Evolutionary conservation across 306 rosid genomes (phyloP).

Genomic region (Prunus persica): DNA sequence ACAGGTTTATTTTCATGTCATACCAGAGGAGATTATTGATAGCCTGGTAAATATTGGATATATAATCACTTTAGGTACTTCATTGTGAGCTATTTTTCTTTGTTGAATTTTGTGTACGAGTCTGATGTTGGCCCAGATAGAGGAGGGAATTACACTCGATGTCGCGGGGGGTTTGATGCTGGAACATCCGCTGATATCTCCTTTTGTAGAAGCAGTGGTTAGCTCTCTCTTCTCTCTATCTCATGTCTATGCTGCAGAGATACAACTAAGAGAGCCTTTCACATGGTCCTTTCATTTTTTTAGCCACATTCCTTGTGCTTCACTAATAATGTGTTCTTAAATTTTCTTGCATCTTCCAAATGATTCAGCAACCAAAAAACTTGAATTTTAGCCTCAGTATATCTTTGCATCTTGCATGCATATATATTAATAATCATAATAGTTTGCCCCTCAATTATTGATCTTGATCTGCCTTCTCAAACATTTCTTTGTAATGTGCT

Average conservation of each 20-base stretch:
- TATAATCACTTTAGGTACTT: conserved; percentile 13
- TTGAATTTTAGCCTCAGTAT: neutral
- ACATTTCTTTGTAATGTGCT: conserved; percentile 2
- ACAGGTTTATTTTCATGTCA: conserved; percentile 84
- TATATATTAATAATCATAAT: neutral
- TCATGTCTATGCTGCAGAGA: conserved; percentile 11
- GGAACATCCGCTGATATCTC: conserved; percentile 83
- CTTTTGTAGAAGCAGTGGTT: conserved; percentile 90
- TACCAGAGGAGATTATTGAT: conserved; percentile 80
- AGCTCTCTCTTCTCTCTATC: conserved; percentile 23
- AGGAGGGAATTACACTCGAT: conserved; percentile 66
- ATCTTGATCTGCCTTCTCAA: neutral
- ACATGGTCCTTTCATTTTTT: neutral
- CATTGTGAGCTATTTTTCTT: conserved; percentile 24
- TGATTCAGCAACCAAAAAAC: neutral
- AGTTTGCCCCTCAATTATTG: neutral
- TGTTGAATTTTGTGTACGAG: conserved; percentile 33
- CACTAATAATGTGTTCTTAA: neutral
- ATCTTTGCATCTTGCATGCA: neutral
- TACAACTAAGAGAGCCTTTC: neutral
- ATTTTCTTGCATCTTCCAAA: neutral
- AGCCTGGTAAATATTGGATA: conserved; percentile 50
- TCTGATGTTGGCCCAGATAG: conserved; percentile 61
- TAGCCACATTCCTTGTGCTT: neutral
- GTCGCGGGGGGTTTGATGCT: conserved; percentile 93